Conservation (phyloP, 805 yeast genomes). For the Tetrapisispora fleetii region DNA sequence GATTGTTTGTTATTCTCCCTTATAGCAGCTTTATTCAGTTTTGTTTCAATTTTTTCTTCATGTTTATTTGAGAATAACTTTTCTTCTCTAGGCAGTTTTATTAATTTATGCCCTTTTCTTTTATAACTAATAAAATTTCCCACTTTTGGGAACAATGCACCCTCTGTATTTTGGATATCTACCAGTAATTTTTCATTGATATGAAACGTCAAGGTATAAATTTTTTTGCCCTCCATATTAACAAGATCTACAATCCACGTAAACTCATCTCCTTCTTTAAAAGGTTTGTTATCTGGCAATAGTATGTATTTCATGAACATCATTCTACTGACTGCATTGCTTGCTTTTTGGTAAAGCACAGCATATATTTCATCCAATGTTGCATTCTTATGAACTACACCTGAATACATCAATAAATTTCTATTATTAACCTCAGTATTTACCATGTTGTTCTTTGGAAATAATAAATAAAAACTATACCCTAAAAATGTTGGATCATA, state of each 20-base stretch:
- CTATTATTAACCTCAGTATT: background rate
- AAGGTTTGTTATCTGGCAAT: conserved; percentile 11
- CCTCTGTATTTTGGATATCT: background rate
- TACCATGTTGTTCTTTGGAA: conserved; percentile 3
- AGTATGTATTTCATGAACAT: conserved; percentile 10
- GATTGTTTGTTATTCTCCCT: background rate
- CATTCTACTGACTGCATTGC: conserved; percentile 16
- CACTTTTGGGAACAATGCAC: conserved; percentile 2
- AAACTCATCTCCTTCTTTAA: conserved; percentile 24
- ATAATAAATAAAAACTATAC: conserved; percentile 18
- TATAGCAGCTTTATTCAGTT: background rate
- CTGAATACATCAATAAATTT: conserved; percentile 2
- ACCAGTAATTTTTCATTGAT: background rate
- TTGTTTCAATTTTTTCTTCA: too few species aligned
- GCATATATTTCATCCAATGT: background rate
- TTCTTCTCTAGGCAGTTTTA: background rate
- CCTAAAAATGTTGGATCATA: conserved; percentile 23
- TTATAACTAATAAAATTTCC: conserved; percentile 9
- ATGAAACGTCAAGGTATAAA: conserved; percentile 12
- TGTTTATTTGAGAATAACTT: background rate
- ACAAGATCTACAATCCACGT: conserved; percentile 26
- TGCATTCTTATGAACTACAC: background rate
- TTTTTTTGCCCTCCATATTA: conserved; percentile 17
- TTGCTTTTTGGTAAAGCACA: conserved; percentile 9
- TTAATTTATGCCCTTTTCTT: conserved; percentile 2